phyloP scores from a whole-genome alignment of 148 eudicot species.

The Limonium bicolor region DNA sequence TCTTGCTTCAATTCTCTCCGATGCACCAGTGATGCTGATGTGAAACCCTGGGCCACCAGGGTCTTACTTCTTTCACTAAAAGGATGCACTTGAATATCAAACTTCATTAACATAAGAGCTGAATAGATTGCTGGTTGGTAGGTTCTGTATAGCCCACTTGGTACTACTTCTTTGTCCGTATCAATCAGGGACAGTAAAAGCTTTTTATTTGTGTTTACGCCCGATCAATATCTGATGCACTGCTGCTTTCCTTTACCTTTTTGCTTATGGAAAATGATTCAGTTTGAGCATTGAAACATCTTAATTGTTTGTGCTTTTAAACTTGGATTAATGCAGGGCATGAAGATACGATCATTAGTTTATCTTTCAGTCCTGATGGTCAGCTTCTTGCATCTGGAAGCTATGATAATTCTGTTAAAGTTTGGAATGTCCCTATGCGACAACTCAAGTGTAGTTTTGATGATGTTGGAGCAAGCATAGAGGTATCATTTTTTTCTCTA shows the following conservation, averaged over 20 bases:
- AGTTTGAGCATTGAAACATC: not conserved
- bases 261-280: not conserved
- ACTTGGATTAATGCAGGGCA: conserved; percentile 42
- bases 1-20: too few relatives aligned
- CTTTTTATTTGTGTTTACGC: not conserved
- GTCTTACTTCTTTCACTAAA: too few relatives aligned
- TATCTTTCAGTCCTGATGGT: conserved; percentile 87
- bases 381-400: conserved; percentile 78
- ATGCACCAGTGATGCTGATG: too few relatives aligned
- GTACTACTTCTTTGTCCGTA: not conserved
- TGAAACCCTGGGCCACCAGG: too few relatives aligned
- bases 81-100: too few relatives aligned
- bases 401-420: conserved; percentile 53
- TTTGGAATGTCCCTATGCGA: conserved; percentile 62
- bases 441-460: conserved; percentile 51
- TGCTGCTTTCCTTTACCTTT: not conserved
- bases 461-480: conserved; percentile 66
- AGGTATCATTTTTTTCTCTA: conserved; percentile 24
- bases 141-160: too few relatives aligned
- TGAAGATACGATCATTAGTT: conserved; percentile 45
- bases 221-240: not conserved
- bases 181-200: not conserved
- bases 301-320: conserved; percentile 4
- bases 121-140: too few relatives aligned
- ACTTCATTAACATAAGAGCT: too few relatives aligned